Evolutionary conservation across 2,329 filamentous ascomycete species (phyloP), one percentile per base, ranked within the genome.

Genomic region (Chaetomiaceae sp.): DNA sequence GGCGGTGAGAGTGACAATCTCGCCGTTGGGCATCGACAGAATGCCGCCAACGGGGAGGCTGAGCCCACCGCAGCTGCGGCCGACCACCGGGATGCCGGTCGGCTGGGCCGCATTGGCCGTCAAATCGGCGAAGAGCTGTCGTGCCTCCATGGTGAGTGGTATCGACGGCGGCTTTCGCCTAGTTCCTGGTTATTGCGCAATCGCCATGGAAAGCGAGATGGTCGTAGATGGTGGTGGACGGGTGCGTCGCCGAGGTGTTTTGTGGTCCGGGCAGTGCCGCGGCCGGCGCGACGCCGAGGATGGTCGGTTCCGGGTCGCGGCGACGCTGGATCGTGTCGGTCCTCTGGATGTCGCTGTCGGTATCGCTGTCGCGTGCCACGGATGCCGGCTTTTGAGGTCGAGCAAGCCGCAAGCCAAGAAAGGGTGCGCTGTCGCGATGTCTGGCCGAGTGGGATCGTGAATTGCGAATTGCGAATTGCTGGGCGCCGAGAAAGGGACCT

Each of bases 1-100:
- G 53, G 75, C 69, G 42, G 77, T 74, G 59, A 88, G 74, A 39
- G 78, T 83, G 60, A 85, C 73, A 57, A 76, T 71, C 49, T 77
- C 72, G 58, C 73, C 74, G 27, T 58, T 57, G 23, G 58, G 55
- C 44, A 62, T 37, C 21, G 55, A 58, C 10, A 63, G 42, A 19
- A 62, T 51, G 5, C 61, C 61, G 16, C 60, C 61, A n/a, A 48
- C 40, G 7, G 60, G 58, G 5, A 63, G 56, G 38, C 55, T 58
- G 19, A 63, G 27, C 9, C 48, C 48, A n/a, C 53, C 44, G 40
- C 63, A 63, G 44, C 45, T 46, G 31, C 55, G 58, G 47, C 35
- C 38, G 37, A 58, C 30, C 48, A 52, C 21, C 19, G 58, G 42
- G 34, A 56, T 51, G 42, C 38, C 34, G n/a, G 58, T 52, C 21